phyloP scores from a whole-genome alignment of 1,284 basidiomycete genomes.

The Cystobasidium sp. region DNA sequence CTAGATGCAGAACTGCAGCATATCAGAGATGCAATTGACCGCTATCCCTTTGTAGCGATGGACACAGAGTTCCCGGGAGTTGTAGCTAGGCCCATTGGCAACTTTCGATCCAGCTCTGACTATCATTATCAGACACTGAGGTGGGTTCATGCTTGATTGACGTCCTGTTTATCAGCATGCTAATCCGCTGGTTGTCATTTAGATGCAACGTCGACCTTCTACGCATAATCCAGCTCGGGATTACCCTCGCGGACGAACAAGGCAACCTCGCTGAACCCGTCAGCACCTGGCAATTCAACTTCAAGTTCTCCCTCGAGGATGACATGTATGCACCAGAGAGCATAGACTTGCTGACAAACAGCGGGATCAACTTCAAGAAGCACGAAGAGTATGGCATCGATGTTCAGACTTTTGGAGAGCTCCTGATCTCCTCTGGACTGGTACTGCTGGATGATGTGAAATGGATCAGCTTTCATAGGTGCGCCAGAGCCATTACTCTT shows the following conservation, averaged over 20 bases:
- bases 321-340: slow-evolving; percentile 99
- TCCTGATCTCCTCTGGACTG: slow-evolving; percentile 93
- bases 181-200: slow-evolving; percentile 60
- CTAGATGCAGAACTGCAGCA: slow-evolving; percentile 88
- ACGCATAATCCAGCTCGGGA: slow-evolving; percentile 95
- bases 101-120: slow-evolving; percentile 94
- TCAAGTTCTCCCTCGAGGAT: slow-evolving; percentile 78
- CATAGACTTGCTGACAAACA: slow-evolving; percentile 89
- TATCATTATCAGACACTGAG: slow-evolving; percentile 99
- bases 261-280: slow-evolving; percentile 86
- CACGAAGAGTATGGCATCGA: slow-evolving; percentile 90
- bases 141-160: slow-evolving; percentile 59
- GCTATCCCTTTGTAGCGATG: slow-evolving; percentile 95
- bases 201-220: slow-evolving; percentile 97
- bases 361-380: slow-evolving; percentile 92
- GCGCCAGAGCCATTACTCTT: slow-evolving; percentile 45
- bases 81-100: slow-evolving; percentile 93
- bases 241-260: slow-evolving; percentile 91
- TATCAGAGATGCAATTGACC: slow-evolving; percentile 82
- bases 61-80: slow-evolving; percentile 99
- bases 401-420: slow-evolving; percentile 94
- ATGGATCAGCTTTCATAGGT: slow-evolving; percentile 99
- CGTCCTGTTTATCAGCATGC: background rate
- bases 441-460: slow-evolving; percentile 86
- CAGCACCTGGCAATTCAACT: slow-evolving; percentile 99